These are phyloP conservation scores for Amoebophrya sp. DNA, from an alignment of 169 alveolate species.

Conservation along the genomic window DNA sequence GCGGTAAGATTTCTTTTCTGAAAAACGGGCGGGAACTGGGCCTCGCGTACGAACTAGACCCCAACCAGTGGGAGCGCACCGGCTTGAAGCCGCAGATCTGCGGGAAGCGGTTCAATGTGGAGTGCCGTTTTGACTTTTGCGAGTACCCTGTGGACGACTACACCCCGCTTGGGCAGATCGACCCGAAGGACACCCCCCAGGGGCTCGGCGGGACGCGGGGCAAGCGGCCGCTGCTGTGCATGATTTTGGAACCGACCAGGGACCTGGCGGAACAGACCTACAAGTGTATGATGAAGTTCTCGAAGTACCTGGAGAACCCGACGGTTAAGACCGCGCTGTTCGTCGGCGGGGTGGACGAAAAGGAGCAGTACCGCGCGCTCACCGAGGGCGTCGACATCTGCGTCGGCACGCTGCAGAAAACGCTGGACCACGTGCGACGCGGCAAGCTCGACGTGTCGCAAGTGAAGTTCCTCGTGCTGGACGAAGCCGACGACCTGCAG, in stretches of 20 bases:
- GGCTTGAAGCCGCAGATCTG: slow-evolving; percentile 49
- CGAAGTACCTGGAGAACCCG: slow-evolving; percentile 50
- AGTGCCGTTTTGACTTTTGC: neutral
- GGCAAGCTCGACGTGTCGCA: slow-evolving; percentile 38
- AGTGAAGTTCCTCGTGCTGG: slow-evolving; percentile 47
- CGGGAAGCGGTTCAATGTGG: slow-evolving; percentile 37
- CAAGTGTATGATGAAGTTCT: slow-evolving; percentile 49
- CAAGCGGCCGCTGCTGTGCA: slow-evolving; percentile 75
- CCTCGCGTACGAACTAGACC: neutral
- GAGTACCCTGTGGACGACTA: slow-evolving; percentile 48
- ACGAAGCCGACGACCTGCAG: slow-evolving; percentile 54
- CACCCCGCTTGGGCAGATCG: slow-evolving; percentile 38
- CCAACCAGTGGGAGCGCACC: slow-evolving; percentile 27
- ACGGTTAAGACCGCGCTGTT: slow-evolving; percentile 43
- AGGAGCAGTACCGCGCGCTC: slow-evolving; percentile 47
- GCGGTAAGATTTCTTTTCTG: neutral
- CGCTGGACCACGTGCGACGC: slow-evolving; percentile 34
- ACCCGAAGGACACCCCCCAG: slow-evolving; percentile 34
- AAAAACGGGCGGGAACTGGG: neutral
- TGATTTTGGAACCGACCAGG: slow-evolving; percentile 51
- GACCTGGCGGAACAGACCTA: slow-evolving; percentile 53
- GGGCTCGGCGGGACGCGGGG: slow-evolving; percentile 68
- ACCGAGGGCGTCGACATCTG: slow-evolving; percentile 47
- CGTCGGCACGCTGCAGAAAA: slow-evolving; percentile 53
- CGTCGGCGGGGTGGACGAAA: slow-evolving; percentile 53